These are phyloP conservation scores for Phytophthora pistaciae DNA, from an alignment of 352 stramenopile species.

Conservation along the genomic window DNA sequence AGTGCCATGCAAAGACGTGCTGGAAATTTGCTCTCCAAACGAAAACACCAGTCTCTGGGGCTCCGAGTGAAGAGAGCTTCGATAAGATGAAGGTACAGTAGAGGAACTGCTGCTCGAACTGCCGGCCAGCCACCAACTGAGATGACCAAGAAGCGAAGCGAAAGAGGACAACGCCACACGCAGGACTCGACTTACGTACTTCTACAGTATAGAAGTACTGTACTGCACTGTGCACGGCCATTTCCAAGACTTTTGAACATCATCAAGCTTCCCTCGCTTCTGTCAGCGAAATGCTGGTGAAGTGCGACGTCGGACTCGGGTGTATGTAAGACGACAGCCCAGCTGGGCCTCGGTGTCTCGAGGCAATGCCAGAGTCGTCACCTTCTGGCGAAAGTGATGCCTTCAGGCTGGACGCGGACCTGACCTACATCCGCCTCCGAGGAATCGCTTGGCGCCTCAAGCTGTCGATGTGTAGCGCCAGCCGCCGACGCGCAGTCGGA, in stretches of 20 bases:
- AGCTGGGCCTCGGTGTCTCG: constrained; percentile 20
- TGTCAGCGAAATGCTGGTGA: background rate
- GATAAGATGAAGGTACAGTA: constrained; percentile 23
- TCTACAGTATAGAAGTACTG: no score
- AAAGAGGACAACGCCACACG: constrained; percentile 13
- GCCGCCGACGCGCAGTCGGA: constrained; percentile 10
- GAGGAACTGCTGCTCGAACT: constrained; percentile 17
- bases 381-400: background rate
- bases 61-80: background rate
- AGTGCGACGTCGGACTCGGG: constrained; percentile 21
- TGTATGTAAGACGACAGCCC: constrained; percentile 5
- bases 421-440: constrained; percentile 21
- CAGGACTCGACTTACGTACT: background rate
- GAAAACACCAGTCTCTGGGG: constrained; percentile 1
- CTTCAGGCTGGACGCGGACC: background rate
- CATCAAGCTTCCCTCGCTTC: background rate
- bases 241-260: background rate
- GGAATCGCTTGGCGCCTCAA: constrained; percentile 33
- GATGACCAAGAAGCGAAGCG: constrained; percentile 41
- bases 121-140: background rate
- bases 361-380: background rate
- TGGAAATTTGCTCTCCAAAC: background rate
- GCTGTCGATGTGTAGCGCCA: constrained; percentile 18
- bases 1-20: background rate
- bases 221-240: no score